These are phyloP conservation scores for Tylopilus cervinicoccineus DNA, from an alignment of 768 basidiomycete genomes.

Conservation along the genomic window DNA sequence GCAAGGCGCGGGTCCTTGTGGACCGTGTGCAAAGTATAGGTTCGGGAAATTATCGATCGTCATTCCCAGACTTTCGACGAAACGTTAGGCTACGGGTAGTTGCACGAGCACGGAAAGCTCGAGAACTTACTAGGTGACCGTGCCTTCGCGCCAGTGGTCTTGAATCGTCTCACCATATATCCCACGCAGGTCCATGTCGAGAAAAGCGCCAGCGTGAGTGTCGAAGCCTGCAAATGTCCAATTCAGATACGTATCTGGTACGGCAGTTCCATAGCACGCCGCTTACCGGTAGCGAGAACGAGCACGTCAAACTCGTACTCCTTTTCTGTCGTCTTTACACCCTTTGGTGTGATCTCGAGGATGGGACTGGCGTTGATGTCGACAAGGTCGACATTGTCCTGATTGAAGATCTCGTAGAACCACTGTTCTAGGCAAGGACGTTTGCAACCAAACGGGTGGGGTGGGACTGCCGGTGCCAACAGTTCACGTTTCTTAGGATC, in stretches of 20 bases:
- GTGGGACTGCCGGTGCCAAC: not conserved
- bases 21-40: conserved; percentile 13
- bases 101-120: not conserved
- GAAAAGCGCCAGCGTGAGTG: not conserved
- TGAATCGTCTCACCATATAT: conserved; percentile 5
- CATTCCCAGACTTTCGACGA: conserved; percentile 5
- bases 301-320: conserved; percentile 12
- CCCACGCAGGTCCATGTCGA: conserved; percentile 11
- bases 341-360: conserved; percentile 6
- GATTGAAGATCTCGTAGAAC: not conserved
- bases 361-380: conserved; percentile 10
- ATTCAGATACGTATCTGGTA: not conserved
- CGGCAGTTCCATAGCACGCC: not conserved
- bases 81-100: not conserved
- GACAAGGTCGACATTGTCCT: conserved; percentile 7
- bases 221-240: conserved; percentile 1
- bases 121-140: conserved; percentile 11
- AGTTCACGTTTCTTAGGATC: not conserved
- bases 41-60: conserved; percentile 15
- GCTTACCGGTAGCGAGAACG: conserved; percentile 6
- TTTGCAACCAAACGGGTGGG: not conserved
- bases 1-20: conserved; percentile 8
- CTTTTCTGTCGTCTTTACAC: conserved; percentile 6
- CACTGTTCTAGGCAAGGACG: not conserved
- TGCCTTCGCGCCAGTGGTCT: conserved; percentile 14